These are phyloP conservation scores for Asterophora parasitica DNA, from an alignment of 768 basidiomycete species.

Conservation along the genomic window DNA sequence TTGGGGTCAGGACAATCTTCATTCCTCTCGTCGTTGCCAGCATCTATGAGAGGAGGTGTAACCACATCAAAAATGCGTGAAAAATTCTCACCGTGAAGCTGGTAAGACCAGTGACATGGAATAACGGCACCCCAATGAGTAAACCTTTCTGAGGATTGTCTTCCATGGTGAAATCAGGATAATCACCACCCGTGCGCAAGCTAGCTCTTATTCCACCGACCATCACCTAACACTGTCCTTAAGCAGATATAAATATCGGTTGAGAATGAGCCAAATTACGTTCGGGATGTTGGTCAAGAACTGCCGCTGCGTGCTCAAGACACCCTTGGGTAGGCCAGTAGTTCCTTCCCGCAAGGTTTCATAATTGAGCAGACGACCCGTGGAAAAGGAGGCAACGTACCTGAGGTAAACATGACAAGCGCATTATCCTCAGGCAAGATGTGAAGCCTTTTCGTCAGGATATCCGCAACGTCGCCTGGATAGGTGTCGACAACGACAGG, in stretches of 20 bases:
- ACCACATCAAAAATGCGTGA: background rate
- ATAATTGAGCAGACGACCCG: background rate
- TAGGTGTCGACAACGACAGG: conserved; percentile 29
- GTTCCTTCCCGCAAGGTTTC: conserved; percentile 25
- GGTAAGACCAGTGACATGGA: conserved; percentile 60
- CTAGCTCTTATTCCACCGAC: conserved; percentile 40
- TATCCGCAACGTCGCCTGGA: conserved; percentile 19
- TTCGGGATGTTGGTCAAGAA: conserved; percentile 60
- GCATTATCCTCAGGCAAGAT: conserved; percentile 56
- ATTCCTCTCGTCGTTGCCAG: conserved; percentile 48
- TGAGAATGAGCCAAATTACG: conserved; percentile 23
- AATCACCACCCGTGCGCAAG: conserved; percentile 41
- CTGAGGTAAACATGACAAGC: conserved; percentile 61
- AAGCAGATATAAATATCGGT: background rate
- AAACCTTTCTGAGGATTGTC: conserved; percentile 43
- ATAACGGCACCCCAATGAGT: conserved; percentile 59
- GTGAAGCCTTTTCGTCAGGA: conserved; percentile 23
- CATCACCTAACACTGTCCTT: conserved; percentile 30
- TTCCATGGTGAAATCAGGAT: conserved; percentile 27
- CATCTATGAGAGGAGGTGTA: conserved; percentile 39
- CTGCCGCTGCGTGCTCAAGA: conserved; percentile 59
- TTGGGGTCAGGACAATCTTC: conserved; percentile 52
- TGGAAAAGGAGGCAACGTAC: conserved; percentile 21
- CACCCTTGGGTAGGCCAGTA: conserved; percentile 63
- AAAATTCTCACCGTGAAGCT: conserved; percentile 37